Evolutionary conservation across 192 early-diverging fungal genomes (phyloP).

Genomic region (Geranomyces michiganensis): DNA sequence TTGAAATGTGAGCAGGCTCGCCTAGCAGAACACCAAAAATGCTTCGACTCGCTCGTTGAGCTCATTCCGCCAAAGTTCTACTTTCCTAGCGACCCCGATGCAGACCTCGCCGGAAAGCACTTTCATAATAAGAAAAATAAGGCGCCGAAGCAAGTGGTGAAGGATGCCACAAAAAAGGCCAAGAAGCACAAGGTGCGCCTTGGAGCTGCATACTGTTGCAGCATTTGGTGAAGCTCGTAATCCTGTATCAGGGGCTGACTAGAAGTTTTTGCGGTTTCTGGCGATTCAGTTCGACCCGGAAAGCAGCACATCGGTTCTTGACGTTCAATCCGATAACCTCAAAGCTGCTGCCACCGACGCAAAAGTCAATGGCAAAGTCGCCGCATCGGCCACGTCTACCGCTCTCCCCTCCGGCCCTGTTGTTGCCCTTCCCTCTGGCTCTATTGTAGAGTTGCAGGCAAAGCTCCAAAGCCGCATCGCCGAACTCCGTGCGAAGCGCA

Average conservation of each 20-base stretch:
- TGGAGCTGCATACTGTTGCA: neutral
- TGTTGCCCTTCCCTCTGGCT: constrained; percentile 46
- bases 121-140: constrained; percentile 82
- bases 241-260: too few relatives aligned
- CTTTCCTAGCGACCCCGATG: constrained; percentile 66
- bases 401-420: neutral
- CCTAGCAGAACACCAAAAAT: constrained; percentile 62
- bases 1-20: constrained; percentile 58
- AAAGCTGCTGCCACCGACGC: constrained; percentile 38
- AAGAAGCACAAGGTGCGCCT: constrained; percentile 74
- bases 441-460: constrained; percentile 60
- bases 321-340: constrained; percentile 66
- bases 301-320: constrained; percentile 70
- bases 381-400: too few relatives aligned
- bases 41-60: constrained; percentile 76
- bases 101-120: constrained; percentile 15
- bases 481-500: constrained; percentile 62
- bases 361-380: constrained; percentile 15
- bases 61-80: constrained; percentile 87
- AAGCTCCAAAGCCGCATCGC: constrained; percentile 69
- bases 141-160: constrained; percentile 76
- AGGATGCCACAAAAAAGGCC: constrained; percentile 78
- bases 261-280: too few relatives aligned
- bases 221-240: constrained; percentile 9
- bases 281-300: constrained; percentile 82